Conservation (phyloP, 805 yeast species). For the Sugiyamaella boreocaroliniensis region DNA sequence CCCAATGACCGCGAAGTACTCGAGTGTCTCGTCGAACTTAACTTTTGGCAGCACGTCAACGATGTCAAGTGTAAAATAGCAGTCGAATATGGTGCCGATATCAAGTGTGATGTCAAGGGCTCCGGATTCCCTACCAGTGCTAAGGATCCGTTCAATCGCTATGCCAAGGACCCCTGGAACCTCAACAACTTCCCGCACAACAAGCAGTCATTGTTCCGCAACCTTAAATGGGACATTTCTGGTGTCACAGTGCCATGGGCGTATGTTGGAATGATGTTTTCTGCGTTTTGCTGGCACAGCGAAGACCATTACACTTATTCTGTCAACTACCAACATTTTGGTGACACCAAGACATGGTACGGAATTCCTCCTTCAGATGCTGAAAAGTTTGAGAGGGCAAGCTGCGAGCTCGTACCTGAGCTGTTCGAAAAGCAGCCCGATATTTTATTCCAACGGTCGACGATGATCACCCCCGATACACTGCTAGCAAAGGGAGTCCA, state of each 20-base stretch:
- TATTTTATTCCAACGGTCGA: slow-evolving; percentile 75
- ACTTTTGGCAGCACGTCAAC: slow-evolving; percentile 33
- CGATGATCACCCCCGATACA: slow-evolving; percentile 66
- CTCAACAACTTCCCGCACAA: slow-evolving; percentile 31
- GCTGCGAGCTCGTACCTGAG: slow-evolving; percentile 68
- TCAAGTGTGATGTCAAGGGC: slow-evolving; percentile 32
- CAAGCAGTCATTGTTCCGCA: slow-evolving; percentile 29
- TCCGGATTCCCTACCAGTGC: slow-evolving; percentile 33
- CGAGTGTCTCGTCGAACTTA: slow-evolving; percentile 26
- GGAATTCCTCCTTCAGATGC: slow-evolving; percentile 72
- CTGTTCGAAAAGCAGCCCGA: slow-evolving; percentile 80
- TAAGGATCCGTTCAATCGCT: slow-evolving; percentile 26
- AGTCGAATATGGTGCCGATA: slow-evolving; percentile 38
- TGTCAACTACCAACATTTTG: slow-evolving; percentile 87
- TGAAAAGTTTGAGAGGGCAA: slow-evolving; percentile 54
- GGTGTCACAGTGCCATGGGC: slow-evolving; percentile 98
- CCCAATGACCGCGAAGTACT: slow-evolving; percentile 11
- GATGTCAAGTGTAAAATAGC: slow-evolving; percentile 25
- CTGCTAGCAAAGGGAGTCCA: slow-evolving; percentile 40
- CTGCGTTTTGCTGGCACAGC: slow-evolving; percentile 95
- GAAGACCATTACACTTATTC: slow-evolving; percentile 91
- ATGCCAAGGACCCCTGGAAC: slow-evolving; percentile 34
- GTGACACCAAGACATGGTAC: slow-evolving; percentile 89
- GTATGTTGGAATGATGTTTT: slow-evolving; percentile 79
- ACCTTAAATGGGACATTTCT: slow-evolving; percentile 41